Evolutionary conservation across 352 stramenopile genomes (phyloP).

Genomic region (Globisporangium lucens): DNA sequence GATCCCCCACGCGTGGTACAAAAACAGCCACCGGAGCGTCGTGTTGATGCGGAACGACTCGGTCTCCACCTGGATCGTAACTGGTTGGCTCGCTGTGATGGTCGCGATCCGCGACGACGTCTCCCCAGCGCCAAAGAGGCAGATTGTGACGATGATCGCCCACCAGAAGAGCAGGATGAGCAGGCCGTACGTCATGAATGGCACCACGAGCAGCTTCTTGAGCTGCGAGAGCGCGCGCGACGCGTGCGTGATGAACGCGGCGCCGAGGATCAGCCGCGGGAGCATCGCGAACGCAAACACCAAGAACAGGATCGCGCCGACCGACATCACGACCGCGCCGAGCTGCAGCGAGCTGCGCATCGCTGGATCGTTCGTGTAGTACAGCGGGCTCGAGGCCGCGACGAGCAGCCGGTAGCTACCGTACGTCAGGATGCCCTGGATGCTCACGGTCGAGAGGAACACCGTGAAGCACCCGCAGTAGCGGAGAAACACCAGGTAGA

Average conservation of each 20-base stretch:
- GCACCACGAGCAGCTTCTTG: conserved; percentile 61
- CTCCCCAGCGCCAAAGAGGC: conserved; percentile 66
- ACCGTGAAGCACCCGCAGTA: conserved; percentile 76
- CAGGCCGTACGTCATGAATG: conserved; percentile 63
- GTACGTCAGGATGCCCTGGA: conserved; percentile 62
- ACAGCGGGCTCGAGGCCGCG: conserved; percentile 42
- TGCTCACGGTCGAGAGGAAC: conserved; percentile 56
- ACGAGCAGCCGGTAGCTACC: conserved; percentile 57
- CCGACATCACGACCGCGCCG: conserved; percentile 49
- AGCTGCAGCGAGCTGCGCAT: conserved; percentile 74
- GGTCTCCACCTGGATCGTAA: conserved; percentile 53
- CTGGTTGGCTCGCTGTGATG: conserved; percentile 38
- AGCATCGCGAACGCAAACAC: conserved; percentile 64
- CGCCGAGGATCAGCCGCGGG: conserved; percentile 58
- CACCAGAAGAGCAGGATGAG: conserved; percentile 71
- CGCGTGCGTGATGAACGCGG: conserved; percentile 75
- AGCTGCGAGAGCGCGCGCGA: conserved; percentile 64
- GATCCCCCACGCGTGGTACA: conserved; percentile 75
- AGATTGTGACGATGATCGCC: conserved; percentile 70
- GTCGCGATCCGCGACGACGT: conserved; percentile 60
- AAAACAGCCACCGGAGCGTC: conserved; percentile 70
- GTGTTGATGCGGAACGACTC: conserved; percentile 66
- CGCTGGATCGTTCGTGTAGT: conserved; percentile 55
- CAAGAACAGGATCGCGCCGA: conserved; percentile 61
- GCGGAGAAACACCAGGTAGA: conserved; percentile 69